Base-by-base conservation (phyloP, 495 filamentous ascomycete species). In the Symbiotaphrina buchneri region DNA sequence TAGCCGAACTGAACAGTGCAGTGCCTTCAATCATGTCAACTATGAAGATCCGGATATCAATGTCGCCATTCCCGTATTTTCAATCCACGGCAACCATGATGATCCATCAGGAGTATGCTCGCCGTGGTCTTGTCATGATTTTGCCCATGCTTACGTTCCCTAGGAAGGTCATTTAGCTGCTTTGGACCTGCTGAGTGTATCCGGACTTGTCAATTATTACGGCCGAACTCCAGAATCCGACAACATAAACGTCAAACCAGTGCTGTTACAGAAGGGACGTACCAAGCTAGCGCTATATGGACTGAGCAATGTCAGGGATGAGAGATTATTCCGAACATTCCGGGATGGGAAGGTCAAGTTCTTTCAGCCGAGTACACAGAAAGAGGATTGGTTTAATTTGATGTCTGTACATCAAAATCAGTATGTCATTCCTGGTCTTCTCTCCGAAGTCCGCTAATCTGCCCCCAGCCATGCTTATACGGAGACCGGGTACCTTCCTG, bases 11-110 rank as follows among this genome's bases (percentile, higher is more conserved):
- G 25, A 30, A 15, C 1, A 13, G 10, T 6, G 6, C 31, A 68
- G 71, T 0, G 71, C 78, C 0, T 82, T 90, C 43, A 73, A 79
- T 25, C 75, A 92, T 49, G 85, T 92, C 45, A 99, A 99, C 49
- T 99, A 95, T 44, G 79, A 94, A 45, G 87, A 99, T 41, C 68
- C 83, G 15, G 83, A 99, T 46, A 93, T 99, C 44, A 99, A 99
- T 41, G 71, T 99, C 37, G 82, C 83, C 8, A 93, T 94, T 27
- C 87, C 87, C 0, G 81, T 99, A 21, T 99, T 99, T 46, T 91
- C 83, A 1, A 99, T 99, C 30, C 87, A 99, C 43, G 87, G 87
- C 18, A 99, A 99, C 46, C 87, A 99, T 53, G 87, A 99, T 44
- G 87, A 99, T 49, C 87, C 87, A 1, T 81, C 80, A 26, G 87